A percentile compares a stretch with the other conserved stretches of the same genome.
phyloP scores from a whole-genome alignment of 129 eudicot genomes.

The Helianthus annuus region HanXRQr2.0-SUNRISE NC_035436.2:1388055-1388554 shows the following conservation, averaged over 20 bases:
- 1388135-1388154: neutral
- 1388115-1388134: neutral
- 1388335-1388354: neutral
- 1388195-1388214: conserved; percentile 23
- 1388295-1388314: neutral
- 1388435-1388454: neutral
- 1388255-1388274: neutral
- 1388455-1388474: too few species aligned
- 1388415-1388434: neutral
- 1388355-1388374: neutral
- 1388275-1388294: neutral
- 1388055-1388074: conserved; percentile 8
- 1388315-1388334: neutral
- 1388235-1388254: neutral
- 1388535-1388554: too few species aligned
- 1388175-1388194: conserved; percentile 22
- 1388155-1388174: neutral
- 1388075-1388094: neutral
- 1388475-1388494: too few species aligned
- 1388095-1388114: neutral
- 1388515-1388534: too few species aligned
- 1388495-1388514: too few species aligned
- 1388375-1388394: neutral
- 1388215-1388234: conserved; percentile 12
- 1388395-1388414: neutral